Conservation (phyloP, 345 rosid species). For the Sapria himalayana region DNA sequence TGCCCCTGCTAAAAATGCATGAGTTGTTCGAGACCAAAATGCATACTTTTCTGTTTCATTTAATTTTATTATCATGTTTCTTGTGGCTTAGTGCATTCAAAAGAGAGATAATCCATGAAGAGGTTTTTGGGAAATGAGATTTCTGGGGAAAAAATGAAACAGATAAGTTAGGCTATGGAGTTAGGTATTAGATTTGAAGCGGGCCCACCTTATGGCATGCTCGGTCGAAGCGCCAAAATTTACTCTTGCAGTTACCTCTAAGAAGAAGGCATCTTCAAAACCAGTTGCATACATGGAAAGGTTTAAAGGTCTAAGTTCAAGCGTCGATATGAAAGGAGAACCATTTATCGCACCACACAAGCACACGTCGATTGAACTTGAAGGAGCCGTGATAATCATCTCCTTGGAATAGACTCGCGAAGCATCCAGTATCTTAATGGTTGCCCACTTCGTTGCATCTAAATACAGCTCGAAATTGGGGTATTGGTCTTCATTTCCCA, state of each 20-base stretch:
- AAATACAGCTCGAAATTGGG: conserved; percentile 72
- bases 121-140: no score
- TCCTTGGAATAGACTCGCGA: conserved; percentile 55
- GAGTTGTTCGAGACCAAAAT: no score
- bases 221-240: conserved; percentile 64
- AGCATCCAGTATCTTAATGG: conserved; percentile 49
- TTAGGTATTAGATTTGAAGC: no score
- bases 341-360: conserved; percentile 79
- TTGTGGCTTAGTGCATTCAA: no score
- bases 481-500: conserved; percentile 34
- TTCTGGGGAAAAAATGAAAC: no score
- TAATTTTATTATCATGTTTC: no score
- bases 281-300: conserved; percentile 80
- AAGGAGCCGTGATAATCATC: conserved; percentile 64
- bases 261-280: conserved; percentile 65
- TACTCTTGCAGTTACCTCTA: conserved; percentile 77
- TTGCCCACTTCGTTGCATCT: conserved; percentile 88
- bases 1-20: no score
- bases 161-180: no score
- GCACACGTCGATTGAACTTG: conserved; percentile 62
- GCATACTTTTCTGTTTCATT: no score
- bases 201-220: conserved; percentile 44
- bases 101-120: no score
- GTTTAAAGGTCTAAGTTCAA: conserved; percentile 74
- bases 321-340: conserved; percentile 72